Evolutionary conservation across 129 eudicot species (phyloP).

Genomic region (Logfia minima): DNA sequence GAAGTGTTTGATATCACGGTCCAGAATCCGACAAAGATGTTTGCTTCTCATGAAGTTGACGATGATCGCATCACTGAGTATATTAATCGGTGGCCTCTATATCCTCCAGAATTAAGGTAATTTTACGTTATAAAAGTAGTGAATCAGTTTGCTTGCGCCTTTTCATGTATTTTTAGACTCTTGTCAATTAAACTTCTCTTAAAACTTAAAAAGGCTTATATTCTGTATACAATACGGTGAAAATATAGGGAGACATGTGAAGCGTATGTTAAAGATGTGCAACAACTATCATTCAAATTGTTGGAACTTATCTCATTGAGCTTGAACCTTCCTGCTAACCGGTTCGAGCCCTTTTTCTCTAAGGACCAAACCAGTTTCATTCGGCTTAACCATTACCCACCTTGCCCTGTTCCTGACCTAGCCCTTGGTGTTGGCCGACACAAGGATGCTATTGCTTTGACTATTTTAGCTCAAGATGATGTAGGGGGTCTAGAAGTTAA

Average conservation of each 20-base stretch:
- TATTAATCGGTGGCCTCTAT: slow-evolving; percentile 55
- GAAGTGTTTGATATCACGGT: slow-evolving; percentile 58
- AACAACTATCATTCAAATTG: slow-evolving; percentile 41
- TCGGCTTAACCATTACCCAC: slow-evolving; percentile 56
- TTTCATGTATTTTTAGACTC: too few species aligned
- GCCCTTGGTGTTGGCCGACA: slow-evolving; percentile 75
- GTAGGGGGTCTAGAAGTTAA: slow-evolving; percentile 76
- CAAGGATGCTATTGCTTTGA: slow-evolving; percentile 63
- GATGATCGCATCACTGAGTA: slow-evolving; percentile 25
- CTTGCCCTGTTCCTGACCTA: slow-evolving; percentile 59
- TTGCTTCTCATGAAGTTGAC: slow-evolving; percentile 44
- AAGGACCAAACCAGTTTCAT: slow-evolving; percentile 45
- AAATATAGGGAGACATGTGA: slow-evolving; percentile 44
- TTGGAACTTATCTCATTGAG: slow-evolving; percentile 51
- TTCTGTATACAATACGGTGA: not conserved
- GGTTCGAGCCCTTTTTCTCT: slow-evolving; percentile 40
- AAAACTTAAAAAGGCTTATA: too few species aligned
- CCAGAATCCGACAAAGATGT: slow-evolving; percentile 40
- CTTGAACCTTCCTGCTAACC: slow-evolving; percentile 41
- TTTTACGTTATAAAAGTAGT: not conserved
- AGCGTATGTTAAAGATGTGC: slow-evolving; percentile 43
- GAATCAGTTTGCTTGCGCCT: not conserved
- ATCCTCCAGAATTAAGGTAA: slow-evolving; percentile 52
- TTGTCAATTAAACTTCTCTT: too few species aligned
- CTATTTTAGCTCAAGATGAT: slow-evolving; percentile 67